These are phyloP conservation scores for Clarireedia sp. DNA, from an alignment of 2,329 filamentous ascomycete species.

Conservation along the genomic window DNA sequence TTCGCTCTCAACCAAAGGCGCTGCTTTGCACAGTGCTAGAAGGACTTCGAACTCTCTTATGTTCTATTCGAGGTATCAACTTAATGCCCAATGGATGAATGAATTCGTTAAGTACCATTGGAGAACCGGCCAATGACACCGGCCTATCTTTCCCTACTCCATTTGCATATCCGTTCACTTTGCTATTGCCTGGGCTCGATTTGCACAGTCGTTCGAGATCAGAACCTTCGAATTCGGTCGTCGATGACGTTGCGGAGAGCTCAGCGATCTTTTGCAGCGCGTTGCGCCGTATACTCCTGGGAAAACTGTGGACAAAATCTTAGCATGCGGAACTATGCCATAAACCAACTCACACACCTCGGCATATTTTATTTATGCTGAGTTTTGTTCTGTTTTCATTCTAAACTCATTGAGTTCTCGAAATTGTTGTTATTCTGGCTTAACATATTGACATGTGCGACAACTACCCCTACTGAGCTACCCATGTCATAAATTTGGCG, in stretches of 20 bases:
- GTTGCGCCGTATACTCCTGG: conserved; percentile 50
- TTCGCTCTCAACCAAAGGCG: conserved; percentile 61
- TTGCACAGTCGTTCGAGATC: conserved; percentile 55
- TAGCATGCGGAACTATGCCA: neutral
- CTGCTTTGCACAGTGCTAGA: conserved; percentile 83
- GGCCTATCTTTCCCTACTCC: conserved; percentile 36
- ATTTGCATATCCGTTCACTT: conserved; percentile 39
- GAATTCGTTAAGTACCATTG: conserved; percentile 44
- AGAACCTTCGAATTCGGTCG: conserved; percentile 49
- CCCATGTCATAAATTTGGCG: conserved; percentile 18
- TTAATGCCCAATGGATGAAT: neutral
- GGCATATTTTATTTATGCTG: neutral
- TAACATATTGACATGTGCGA: neutral
- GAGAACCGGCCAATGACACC: conserved; percentile 43
- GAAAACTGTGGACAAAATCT: conserved; percentile 21
- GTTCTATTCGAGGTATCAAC: conserved; percentile 45
- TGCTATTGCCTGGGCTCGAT: conserved; percentile 44
- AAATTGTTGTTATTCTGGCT: neutral
- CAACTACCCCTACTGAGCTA: conserved; percentile 13
- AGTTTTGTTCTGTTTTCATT: neutral
- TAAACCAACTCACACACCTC: neutral
- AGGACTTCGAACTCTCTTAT: conserved; percentile 88
- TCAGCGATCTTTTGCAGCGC: conserved; percentile 59
- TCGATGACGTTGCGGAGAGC: conserved; percentile 48
- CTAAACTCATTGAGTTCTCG: neutral